Percentiles rank a stretch among this genome's conserved stretches.
Evolutionary conservation across 495 filamentous ascomycete genomes (phyloP).

Genomic region (Aspergillus olivimuriae): DNA sequence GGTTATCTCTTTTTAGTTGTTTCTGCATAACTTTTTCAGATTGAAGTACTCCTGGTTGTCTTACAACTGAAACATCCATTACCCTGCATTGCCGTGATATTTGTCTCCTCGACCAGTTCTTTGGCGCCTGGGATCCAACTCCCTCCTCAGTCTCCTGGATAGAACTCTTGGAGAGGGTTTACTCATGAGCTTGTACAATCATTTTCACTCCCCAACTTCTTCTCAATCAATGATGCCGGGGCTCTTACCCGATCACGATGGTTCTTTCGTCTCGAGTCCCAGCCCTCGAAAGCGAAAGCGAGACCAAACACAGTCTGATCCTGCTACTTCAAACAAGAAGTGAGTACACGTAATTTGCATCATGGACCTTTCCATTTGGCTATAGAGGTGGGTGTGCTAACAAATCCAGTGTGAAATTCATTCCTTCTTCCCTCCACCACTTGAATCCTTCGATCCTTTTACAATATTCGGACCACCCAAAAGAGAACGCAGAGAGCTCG

Average conservation of each 20-base stretch:
- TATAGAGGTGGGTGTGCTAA: too few species aligned
- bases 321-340: conserved; percentile 17
- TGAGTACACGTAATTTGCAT: conserved; percentile 25
- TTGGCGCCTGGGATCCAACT: too few species aligned
- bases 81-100: too few species aligned
- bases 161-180: too few species aligned
- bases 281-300: conserved; percentile 32
- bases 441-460: conserved; percentile 14
- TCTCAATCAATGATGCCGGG: conserved; percentile 21
- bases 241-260: conserved; percentile 16
- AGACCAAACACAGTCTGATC: conserved; percentile 20
- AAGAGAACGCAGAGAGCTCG: conserved; percentile 16
- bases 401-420: conserved; percentile 8
- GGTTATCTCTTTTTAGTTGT: too few species aligned
- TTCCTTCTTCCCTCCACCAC: conserved; percentile 5
- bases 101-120: too few species aligned
- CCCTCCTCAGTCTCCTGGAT: too few species aligned
- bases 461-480: conserved; percentile 14
- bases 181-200: conserved; percentile 2
- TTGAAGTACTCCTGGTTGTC: too few species aligned
- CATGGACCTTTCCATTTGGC: too few species aligned
- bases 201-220: background rate
- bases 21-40: too few species aligned
- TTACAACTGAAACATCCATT: too few species aligned
- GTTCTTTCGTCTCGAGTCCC: conserved; percentile 10